A percentile compares a stretch with the other conserved stretches of the same genome.
Evolutionary conservation across 2,329 filamentous ascomycete species (phyloP).

Genomic region (Albophoma yamanashiensis): DNA sequence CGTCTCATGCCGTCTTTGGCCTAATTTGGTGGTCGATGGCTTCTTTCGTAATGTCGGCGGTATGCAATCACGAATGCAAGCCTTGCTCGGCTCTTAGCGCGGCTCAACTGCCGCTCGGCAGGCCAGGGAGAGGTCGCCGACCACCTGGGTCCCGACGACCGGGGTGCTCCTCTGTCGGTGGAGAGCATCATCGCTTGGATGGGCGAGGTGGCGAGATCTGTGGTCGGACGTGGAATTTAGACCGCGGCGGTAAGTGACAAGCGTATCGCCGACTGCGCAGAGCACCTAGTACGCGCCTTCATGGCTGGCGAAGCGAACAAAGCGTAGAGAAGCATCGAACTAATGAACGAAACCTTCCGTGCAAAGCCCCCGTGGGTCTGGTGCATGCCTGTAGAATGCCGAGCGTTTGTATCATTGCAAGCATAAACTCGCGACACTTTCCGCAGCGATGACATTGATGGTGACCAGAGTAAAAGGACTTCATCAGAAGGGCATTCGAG

Average conservation of each 20-base stretch:
- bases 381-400: background rate
- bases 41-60: background rate
- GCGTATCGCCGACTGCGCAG: background rate
- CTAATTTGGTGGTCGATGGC: background rate
- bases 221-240: background rate
- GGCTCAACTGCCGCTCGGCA: slow-evolving; percentile 1
- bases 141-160: background rate
- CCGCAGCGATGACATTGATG: background rate
- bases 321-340: background rate
- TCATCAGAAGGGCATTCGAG: no score
- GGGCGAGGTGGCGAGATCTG: background rate
- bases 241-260: background rate
- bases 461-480: background rate
- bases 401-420: background rate
- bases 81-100: background rate
- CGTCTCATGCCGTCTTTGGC: background rate
- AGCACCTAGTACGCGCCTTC: background rate
- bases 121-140: background rate
- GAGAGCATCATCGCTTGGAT: background rate
- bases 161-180: background rate
- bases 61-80: background rate
- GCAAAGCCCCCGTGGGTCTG: background rate
- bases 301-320: background rate
- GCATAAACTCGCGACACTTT: background rate
- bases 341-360: background rate